Conservation (phyloP, 1,284 basidiomycete species). For the Cutaneotrichosporon cavernicola region DNA sequence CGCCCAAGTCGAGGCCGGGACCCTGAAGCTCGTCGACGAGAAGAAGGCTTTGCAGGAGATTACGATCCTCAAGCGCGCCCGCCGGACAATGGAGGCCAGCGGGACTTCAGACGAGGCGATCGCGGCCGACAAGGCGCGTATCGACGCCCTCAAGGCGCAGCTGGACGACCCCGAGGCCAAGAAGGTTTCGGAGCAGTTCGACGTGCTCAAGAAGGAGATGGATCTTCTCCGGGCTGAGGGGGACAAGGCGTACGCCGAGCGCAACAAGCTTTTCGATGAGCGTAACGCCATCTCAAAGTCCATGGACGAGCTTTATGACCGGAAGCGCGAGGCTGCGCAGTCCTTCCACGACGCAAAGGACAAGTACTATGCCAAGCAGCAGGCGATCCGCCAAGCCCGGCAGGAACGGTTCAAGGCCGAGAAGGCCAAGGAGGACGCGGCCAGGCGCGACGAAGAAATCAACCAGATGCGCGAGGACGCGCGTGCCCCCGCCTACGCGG, state of each 20-base stretch:
- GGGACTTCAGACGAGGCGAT: conserved; percentile 84
- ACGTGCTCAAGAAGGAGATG: conserved; percentile 79
- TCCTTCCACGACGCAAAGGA: conserved; percentile 79
- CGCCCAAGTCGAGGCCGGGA: conserved; percentile 86
- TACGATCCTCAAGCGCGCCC: conserved; percentile 65
- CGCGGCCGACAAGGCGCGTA: conserved; percentile 69
- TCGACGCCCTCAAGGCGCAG: conserved; percentile 79
- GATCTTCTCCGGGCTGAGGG: conserved; percentile 81
- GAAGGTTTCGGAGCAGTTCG: conserved; percentile 76
- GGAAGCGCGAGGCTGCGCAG: conserved; percentile 72
- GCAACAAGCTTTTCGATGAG: conserved; percentile 83
- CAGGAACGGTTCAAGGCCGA: conserved; percentile 77
- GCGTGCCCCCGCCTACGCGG: conserved; percentile 81
- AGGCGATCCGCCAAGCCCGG: conserved; percentile 72
- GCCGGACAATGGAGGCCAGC: conserved; percentile 72
- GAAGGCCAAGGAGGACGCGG: conserved; percentile 76
- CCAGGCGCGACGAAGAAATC: conserved; percentile 77
- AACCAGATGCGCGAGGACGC: conserved; percentile 87
- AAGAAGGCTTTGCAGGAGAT: conserved; percentile 93
- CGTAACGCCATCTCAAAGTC: conserved; percentile 71
- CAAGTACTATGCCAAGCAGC: conserved; percentile 72
- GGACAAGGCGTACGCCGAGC: conserved; percentile 78
- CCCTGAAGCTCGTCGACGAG: conserved; percentile 91
- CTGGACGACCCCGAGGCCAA: conserved; percentile 90
- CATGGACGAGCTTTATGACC: conserved; percentile 70